Base-by-base conservation (phyloP, 495 filamentous ascomycete species). In the Penicillium cataractarum region DNA sequence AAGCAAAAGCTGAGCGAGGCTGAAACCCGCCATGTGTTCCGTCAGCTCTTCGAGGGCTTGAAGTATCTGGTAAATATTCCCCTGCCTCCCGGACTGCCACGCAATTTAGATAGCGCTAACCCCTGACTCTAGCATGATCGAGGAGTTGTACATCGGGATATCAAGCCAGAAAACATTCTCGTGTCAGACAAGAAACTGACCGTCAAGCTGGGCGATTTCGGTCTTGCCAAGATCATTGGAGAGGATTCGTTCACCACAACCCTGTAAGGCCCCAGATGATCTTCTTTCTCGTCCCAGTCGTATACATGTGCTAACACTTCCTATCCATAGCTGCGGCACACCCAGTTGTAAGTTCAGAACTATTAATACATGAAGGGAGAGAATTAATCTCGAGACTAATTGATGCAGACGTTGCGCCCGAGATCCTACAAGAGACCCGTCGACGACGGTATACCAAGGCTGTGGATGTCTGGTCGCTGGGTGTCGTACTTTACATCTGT, bases 171-270 rank as follows among this genome's bases (percentile, higher is more conserved):
- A 73, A 99, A 99, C 63, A 99, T 99, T 52, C 83, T 99, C 9
- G 76, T 99, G 21, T 83, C 87, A 31, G 92, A 98, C 72, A 90
- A 90, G 55, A 83, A 93, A 6, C 76, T 98, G 37, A 86, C 86
- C 44, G 89, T 97, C 61, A 99, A 99, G 76, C 80, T 99, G 60
- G 96, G 92, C 3, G 96, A 99, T 74, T 99, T 99, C 76, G 96
- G 96, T 26, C 85, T 99, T 29, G 95, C 96, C 24, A 99, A 99
- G 74, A 98, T 98, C 65, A 97, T 98, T 70, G 96, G 96, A 29
- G 96, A 98, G 73, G 92, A 97, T 65, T 97, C 94, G 2, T 99
- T 99, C 69, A 98, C 96, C 8, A 98, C 95, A 4, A 97, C 96
- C 0, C 80, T 99, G 72, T 89, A 79, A 76, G 86, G 80, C 42